Evolutionary conservation across 331 rosid genomes (phyloP).

Genomic region (Phaseolus coccineus): DNA sequence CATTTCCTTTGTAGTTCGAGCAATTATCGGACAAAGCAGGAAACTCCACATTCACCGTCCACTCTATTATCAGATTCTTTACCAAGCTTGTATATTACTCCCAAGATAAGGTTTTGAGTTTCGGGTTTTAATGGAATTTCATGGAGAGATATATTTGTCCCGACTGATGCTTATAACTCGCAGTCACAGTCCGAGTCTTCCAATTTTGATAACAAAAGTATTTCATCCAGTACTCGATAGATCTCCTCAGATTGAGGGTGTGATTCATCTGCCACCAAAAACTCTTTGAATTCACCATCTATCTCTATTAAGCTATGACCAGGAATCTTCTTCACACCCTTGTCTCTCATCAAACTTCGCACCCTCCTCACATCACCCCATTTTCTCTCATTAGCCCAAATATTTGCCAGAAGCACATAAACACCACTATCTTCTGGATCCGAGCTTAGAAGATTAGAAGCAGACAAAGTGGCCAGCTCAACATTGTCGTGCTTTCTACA

Average conservation of each 20-base stretch:
- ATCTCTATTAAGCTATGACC: conserved; percentile 75
- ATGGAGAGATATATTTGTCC: conserved; percentile 23
- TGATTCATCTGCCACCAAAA: conserved; percentile 77
- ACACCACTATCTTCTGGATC: conserved; percentile 75
- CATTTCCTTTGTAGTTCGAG: not conserved
- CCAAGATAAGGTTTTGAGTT: not conserved
- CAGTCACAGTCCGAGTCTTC: conserved; percentile 32
- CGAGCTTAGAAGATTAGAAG: conserved; percentile 59
- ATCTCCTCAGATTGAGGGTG: conserved; percentile 72
- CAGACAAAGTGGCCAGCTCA: conserved; percentile 51
- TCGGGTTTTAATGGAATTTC: conserved; percentile 6
- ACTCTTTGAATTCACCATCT: conserved; percentile 62
- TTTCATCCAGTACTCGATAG: conserved; percentile 51
- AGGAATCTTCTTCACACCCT: conserved; percentile 76
- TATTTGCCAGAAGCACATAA: conserved; percentile 64
- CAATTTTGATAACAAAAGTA: conserved; percentile 54
- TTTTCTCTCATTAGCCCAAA: conserved; percentile 61
- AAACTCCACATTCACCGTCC: not conserved
- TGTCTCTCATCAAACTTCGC: conserved; percentile 74
- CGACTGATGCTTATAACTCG: conserved; percentile 30
- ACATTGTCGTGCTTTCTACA: conserved; percentile 54
- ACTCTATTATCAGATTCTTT: not conserved
- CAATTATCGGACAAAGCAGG: not conserved
- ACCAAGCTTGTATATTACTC: not conserved
- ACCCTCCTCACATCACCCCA: conserved; percentile 74